These are phyloP conservation scores for Teunomyces kruisii DNA, from an alignment of 805 yeast species.

Conservation along the genomic window DNA sequence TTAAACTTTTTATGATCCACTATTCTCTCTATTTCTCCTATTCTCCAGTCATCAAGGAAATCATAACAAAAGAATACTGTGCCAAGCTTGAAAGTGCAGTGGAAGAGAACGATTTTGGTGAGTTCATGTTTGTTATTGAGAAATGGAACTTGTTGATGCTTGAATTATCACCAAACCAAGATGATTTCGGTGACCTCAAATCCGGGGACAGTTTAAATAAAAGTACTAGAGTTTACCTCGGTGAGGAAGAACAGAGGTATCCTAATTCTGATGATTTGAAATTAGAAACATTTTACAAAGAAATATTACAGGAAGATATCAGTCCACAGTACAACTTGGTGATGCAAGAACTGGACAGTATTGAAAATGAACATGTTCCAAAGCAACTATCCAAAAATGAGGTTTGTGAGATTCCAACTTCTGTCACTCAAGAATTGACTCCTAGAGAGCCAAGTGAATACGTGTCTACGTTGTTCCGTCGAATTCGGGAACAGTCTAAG, in stretches of 20 bases:
- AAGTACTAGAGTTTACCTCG: slow-evolving; percentile 19
- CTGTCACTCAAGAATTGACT: not conserved
- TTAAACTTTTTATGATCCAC: slow-evolving; percentile 38
- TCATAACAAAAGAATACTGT: slow-evolving; percentile 36
- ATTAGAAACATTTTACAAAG: slow-evolving; percentile 19
- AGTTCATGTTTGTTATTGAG: slow-evolving; percentile 38
- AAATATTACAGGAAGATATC: slow-evolving; percentile 9
- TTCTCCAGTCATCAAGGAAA: slow-evolving; percentile 27
- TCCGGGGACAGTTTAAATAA: slow-evolving; percentile 22
- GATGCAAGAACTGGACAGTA: not conserved
- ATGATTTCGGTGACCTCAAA: not conserved
- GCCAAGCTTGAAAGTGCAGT: slow-evolving; percentile 28
- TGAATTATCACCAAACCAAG: slow-evolving; percentile 31
- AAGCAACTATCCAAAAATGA: not conserved
- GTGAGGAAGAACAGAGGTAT: slow-evolving; percentile 10
- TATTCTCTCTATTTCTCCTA: slow-evolving; percentile 41
- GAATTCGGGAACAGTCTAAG: slow-evolving; percentile 18
- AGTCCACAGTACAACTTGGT: slow-evolving; percentile 12
- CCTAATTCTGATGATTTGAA: slow-evolving; percentile 20
- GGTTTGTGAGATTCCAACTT: slow-evolving; percentile 4
- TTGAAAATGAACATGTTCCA: not conserved
- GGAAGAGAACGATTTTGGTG: slow-evolving; percentile 31
- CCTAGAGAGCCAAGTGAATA: slow-evolving; percentile 22
- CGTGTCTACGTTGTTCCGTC: slow-evolving; percentile 17
- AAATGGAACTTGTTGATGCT: slow-evolving; percentile 43